A percentile compares a stretch with the other conserved stretches of the same genome.
Conservation (phyloP, 169 alveolate genomes). For the Fabrea salina region DNA sequence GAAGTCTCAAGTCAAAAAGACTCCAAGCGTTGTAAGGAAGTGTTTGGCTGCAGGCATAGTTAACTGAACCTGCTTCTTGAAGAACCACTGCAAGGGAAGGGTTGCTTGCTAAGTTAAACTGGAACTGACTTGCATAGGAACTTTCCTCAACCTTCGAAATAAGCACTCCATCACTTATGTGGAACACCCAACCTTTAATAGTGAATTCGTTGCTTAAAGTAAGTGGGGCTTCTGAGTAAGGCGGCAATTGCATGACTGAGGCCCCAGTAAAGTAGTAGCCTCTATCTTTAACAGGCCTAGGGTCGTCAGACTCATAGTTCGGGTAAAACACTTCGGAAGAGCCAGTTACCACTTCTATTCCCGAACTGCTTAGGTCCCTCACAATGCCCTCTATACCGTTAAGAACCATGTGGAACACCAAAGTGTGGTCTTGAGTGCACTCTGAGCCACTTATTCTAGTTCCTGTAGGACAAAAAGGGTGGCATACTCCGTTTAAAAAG, state of each 20-base stretch:
- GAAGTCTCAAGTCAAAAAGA: background rate
- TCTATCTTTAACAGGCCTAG: background rate
- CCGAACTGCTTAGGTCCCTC: background rate
- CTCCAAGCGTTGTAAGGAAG: background rate
- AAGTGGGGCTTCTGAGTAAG: no score
- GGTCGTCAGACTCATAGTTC: background rate
- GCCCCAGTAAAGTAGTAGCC: constrained; percentile 18
- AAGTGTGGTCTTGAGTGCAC: no score
- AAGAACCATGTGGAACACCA: background rate
- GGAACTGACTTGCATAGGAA: no score
- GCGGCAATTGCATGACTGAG: no score
- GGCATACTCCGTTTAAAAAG: constrained; percentile 4
- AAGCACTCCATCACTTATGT: no score
- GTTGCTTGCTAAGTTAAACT: no score
- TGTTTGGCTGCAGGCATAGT: background rate
- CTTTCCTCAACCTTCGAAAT: no score
- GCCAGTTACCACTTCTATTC: background rate
- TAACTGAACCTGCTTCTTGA: no score
- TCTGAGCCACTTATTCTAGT: background rate
- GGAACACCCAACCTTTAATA: no score
- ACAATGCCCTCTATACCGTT: background rate
- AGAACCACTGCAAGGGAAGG: no score
- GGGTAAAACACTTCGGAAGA: background rate
- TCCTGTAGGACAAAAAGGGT: constrained; percentile 24
- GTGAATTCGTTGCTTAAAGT: no score